These are phyloP conservation scores for Fonsecaea pugnacius DNA, from an alignment of 2,329 filamentous ascomycete species.

Conservation along the genomic window DNA sequence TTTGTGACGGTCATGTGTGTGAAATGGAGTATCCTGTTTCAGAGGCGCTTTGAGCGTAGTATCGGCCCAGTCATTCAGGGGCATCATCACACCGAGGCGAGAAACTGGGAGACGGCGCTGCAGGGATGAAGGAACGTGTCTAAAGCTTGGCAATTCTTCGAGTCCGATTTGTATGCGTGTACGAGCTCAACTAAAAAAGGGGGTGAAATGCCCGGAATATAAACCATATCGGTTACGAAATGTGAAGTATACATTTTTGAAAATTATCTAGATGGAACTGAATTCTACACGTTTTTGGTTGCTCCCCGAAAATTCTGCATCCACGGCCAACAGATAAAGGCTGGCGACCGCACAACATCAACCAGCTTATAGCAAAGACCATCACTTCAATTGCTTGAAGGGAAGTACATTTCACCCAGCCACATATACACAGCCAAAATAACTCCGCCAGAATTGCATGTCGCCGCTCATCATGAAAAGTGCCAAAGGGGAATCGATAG, in stretches of 20 bases:
- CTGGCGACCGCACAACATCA: not conserved
- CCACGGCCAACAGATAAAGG: not conserved
- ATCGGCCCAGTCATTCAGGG: constrained; percentile 4
- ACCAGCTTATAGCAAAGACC: not conserved
- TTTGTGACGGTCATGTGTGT: not conserved
- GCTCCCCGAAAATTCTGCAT: not conserved
- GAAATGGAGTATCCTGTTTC: not conserved
- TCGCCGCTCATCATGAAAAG: constrained; percentile 1
- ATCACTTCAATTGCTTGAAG: not conserved
- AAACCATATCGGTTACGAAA: not conserved
- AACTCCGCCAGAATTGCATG: constrained; percentile 4
- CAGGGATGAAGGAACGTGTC: not conserved
- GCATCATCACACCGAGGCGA: not conserved
- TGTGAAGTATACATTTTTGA: not conserved
- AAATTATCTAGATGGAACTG: not conserved
- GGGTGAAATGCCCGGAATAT: not conserved
- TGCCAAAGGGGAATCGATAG: constrained; percentile 1
- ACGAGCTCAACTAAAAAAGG: not conserved
- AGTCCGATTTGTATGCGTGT: too few relatives aligned
- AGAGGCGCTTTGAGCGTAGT: constrained; percentile 9
- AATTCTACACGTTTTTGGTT: not conserved
- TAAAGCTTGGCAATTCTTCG: not conserved
- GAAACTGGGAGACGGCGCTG: not conserved
- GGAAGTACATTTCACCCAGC: not conserved
- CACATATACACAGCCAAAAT: constrained; percentile 4